Percentiles rank a stretch among this genome's conserved stretches.
phyloP scores from a whole-genome alignment of 2,329 filamentous ascomycete genomes.

The Exophiala sp. region DNA sequence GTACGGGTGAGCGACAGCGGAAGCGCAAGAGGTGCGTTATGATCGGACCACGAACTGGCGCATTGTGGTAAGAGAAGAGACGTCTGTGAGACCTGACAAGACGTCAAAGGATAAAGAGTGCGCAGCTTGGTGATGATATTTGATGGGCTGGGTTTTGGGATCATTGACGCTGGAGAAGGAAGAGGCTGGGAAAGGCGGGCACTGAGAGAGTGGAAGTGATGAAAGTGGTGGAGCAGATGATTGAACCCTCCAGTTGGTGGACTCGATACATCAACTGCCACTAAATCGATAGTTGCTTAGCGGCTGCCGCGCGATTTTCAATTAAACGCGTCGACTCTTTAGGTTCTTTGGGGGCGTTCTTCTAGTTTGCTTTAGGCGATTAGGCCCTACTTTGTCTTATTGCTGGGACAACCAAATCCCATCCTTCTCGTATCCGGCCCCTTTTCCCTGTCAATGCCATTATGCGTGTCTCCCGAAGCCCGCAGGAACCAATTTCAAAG shows the following conservation, averaged over 20 bases:
- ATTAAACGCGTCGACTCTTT: neutral
- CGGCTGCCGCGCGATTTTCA: no score
- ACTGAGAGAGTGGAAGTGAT: no score
- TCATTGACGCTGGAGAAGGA: neutral
- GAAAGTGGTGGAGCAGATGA: no score
- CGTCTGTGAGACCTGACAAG: constrained; percentile 5
- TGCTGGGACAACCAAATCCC: neutral
- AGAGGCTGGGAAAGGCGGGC: neutral
- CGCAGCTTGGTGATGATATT: constrained; percentile 2
- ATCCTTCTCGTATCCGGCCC: neutral
- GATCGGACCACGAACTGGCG: constrained; percentile 4
- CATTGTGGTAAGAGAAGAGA: neutral
- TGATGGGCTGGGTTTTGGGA: constrained; percentile 9
- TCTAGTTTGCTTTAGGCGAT: neutral
- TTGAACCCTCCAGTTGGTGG: no score
- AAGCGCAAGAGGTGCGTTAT: neutral
- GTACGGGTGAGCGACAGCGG: neutral
- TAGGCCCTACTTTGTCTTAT: neutral
- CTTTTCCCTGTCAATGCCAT: neutral
- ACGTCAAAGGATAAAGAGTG: neutral
- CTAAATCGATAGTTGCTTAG: no score
- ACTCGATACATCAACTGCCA: no score
- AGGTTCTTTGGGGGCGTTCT: neutral
- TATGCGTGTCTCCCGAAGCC: no score
- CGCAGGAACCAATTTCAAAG: neutral